These are phyloP conservation scores for Jaltomata sinuosa DNA, from an alignment of 257 asterid species.

Conservation along the genomic window DNA sequence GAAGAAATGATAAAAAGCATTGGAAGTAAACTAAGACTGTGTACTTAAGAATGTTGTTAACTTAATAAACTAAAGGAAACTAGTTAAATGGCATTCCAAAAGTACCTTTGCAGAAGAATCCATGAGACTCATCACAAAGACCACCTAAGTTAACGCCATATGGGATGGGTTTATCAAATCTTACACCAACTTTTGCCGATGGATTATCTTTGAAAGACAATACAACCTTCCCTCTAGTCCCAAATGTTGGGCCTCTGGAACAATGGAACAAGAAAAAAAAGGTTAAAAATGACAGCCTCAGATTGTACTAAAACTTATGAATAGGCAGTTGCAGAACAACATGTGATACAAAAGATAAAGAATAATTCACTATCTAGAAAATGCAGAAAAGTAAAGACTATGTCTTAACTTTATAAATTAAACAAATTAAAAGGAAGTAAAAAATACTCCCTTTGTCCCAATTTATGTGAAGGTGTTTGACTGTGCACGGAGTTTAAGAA, in stretches of 20 bases:
- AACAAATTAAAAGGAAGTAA: too few species aligned
- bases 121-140: conserved; percentile 63
- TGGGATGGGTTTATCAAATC: conserved; percentile 63
- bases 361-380: too few species aligned
- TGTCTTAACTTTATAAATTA: too few species aligned
- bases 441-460: too few species aligned
- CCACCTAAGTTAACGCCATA: conserved; percentile 92
- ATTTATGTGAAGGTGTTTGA: too few species aligned
- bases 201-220: conserved; percentile 72
- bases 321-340: background rate
- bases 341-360: background rate
- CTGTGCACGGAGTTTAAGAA: too few species aligned
- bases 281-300: background rate
- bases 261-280: conserved; percentile 22
- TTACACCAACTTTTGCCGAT: conserved; percentile 71
- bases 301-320: background rate
- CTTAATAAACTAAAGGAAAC: background rate
- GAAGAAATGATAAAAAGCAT: conserved; percentile 1
- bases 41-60: background rate
- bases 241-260: conserved; percentile 69
- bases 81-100: background rate
- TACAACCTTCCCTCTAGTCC: conserved; percentile 71
- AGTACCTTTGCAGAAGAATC: conserved; percentile 89
- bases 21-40: background rate
- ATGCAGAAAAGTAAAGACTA: too few species aligned